Evolutionary conservation across 1,284 basidiomycete genomes (phyloP), one percentile per base, ranked within the genome.

Genomic region (Boletellus dicymbophilus): DNA sequence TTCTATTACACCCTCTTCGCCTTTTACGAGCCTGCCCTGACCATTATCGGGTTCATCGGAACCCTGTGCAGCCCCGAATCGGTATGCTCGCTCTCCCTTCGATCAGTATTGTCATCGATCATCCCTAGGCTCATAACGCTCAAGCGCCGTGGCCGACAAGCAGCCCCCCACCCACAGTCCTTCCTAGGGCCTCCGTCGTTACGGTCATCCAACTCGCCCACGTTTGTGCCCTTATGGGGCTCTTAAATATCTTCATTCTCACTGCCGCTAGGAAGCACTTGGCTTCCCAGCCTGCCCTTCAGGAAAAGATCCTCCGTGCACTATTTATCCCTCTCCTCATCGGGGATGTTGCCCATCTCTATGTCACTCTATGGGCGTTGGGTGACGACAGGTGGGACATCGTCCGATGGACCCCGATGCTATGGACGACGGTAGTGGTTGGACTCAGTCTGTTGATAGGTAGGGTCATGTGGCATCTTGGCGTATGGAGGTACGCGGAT

Each of bases 1-100:
- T 77, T 81, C 56, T 90, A 90, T 69, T 90, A 82, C 67, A 73
- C 79, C 43, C 73, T 85, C 52, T 90, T 90, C 61, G 86, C 79
- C 23, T 72, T 81, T 50, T 88, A 85, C 62, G 88, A 90, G 67
- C 87, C 88, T 1, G 71, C 82, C 22, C 66, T 90, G 48, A 81
- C 83, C n/a, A 65, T 76, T 15, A 62, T 79, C 34, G 85, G 87
- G 31, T 81, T 87, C 63, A 52, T 88, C 39, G 86, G 86, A 5
- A 74, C 85, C 3, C 58, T 84, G n/a, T 77, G 77, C 25, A 82
- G 88, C 65, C 87, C 88, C 15, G 77, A 81, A 67, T 71, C 76
- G 59, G 87, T 84, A 69, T 68, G 56, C 22, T 48, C 21, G 12
- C 40, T 37, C 53, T 44, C 39, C 49, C 50, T 20, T 13, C 23